phyloP scores from a whole-genome alignment of 1,139 yeast genomes.

The Yamadazyma jaroonii region DNA sequence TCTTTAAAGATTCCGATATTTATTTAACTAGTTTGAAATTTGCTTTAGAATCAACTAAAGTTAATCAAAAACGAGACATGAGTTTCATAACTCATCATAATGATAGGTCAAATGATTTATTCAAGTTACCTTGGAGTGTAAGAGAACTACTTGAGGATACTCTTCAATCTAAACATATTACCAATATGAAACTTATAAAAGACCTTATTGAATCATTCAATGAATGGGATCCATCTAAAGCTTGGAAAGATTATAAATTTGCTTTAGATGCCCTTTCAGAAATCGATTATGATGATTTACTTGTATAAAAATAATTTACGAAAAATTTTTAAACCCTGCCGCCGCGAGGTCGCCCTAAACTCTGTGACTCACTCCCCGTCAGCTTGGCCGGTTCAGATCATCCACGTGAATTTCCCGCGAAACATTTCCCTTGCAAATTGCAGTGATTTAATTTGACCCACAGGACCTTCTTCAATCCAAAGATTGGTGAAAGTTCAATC shows the following conservation, averaged over 20 bases:
- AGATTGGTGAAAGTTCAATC: no score
- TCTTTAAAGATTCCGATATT: slow-evolving; percentile 22
- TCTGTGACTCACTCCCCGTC: no score
- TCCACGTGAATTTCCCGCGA: slow-evolving; percentile 3
- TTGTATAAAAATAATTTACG: slow-evolving; percentile 8
- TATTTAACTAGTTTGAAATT: slow-evolving; percentile 32
- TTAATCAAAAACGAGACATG: slow-evolving; percentile 17
- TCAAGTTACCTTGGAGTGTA: slow-evolving; percentile 38
- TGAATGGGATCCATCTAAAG: slow-evolving; percentile 39
- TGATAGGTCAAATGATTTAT: slow-evolving; percentile 14
- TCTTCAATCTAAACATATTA: slow-evolving; percentile 35
- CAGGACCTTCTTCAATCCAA: no score
- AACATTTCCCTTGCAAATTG: not conserved
- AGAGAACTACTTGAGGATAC: slow-evolving; percentile 38
- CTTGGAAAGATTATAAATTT: slow-evolving; percentile 42
- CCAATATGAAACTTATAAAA: slow-evolving; percentile 21
- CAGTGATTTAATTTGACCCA: not conserved
- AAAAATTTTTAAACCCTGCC: not conserved
- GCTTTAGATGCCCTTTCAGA: slow-evolving; percentile 37
- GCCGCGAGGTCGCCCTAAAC: not conserved
- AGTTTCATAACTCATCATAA: slow-evolving; percentile 8
- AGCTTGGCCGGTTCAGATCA: no score
- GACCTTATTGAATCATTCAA: slow-evolving; percentile 32
- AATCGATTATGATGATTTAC: slow-evolving; percentile 31
- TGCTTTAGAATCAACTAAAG: slow-evolving; percentile 36